phyloP scores from a whole-genome alignment of 73 alveolate genomes.

The Paramecium caudatum region DNA sequence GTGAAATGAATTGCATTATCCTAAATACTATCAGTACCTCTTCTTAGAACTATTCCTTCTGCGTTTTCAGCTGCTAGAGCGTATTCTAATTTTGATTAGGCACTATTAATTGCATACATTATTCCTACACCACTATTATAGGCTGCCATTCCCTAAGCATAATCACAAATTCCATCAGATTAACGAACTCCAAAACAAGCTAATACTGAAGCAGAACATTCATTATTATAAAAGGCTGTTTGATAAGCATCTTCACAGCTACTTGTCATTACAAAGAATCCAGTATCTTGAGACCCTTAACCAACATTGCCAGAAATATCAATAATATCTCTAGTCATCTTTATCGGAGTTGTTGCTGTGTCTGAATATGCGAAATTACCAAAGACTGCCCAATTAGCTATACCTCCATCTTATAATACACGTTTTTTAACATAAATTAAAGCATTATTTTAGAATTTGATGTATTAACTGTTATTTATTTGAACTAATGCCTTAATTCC shows the following conservation, averaged over 20 bases:
- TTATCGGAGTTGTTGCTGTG: not conserved
- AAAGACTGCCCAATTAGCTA: slow-evolving; percentile 64
- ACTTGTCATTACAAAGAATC: slow-evolving; percentile 58
- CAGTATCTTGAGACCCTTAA: slow-evolving; percentile 58
- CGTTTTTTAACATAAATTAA: slow-evolving; percentile 47
- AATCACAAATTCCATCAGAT: not conserved
- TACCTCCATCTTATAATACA: slow-evolving; percentile 68
- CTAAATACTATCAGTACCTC: not conserved
- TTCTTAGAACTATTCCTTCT: not conserved
- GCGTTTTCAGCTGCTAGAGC: slow-evolving; percentile 14
- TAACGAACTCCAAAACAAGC: slow-evolving; percentile 38
- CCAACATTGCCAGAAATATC: slow-evolving; percentile 59
- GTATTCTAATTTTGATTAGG: not conserved
- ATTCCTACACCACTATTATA: slow-evolving; percentile 31
- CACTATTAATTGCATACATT: not conserved
- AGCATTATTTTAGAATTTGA: slow-evolving; percentile 15
- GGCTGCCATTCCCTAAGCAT: not conserved
- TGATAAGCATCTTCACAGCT: not conserved
- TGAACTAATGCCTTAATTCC: slow-evolving; percentile 39
- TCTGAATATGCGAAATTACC: slow-evolving; percentile 28
- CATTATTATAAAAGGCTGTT: slow-evolving; percentile 23
- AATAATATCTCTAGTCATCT: slow-evolving; percentile 48
- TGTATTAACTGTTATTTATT: slow-evolving; percentile 42
- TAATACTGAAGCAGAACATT: slow-evolving; percentile 21
- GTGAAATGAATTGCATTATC: not conserved